Percentiles rank a stretch among this genome's conserved stretches.
Evolutionary conservation across 176 grass and related monocot species (phyloP).

Genomic region (Aegilops tauschii): DNA sequence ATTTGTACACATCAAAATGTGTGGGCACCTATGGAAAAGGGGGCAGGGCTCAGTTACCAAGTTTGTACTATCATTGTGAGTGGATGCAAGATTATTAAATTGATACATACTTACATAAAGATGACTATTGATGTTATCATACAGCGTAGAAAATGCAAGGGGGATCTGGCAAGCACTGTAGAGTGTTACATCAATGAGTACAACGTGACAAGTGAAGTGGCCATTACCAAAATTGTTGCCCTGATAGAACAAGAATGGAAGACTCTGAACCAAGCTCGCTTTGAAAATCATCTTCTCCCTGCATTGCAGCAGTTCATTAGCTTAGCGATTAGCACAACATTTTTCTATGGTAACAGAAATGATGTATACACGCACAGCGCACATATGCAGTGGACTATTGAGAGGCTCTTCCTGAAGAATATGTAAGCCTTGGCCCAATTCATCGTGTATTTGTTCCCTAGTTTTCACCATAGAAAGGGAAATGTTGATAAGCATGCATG

Average conservation of each 20-base stretch:
- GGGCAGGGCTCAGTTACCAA: not conserved
- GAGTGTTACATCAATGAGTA: not conserved
- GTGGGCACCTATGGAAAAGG: not conserved
- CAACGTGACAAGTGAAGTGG: not conserved
- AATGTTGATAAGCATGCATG: not conserved
- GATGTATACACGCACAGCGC: not conserved
- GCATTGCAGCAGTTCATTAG: not conserved
- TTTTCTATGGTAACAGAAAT: not conserved
- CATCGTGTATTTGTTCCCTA: not conserved
- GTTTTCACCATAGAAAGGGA: not conserved
- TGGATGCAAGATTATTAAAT: not conserved
- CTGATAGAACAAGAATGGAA: not conserved
- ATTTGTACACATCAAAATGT: not conserved
- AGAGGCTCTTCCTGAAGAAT: not conserved
- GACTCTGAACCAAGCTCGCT: not conserved
- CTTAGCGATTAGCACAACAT: not conserved
- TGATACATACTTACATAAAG: not conserved
- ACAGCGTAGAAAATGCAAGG: not conserved
- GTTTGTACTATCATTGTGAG: not conserved
- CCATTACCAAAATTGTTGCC: not conserved
- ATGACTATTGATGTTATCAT: not conserved
- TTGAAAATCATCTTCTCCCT: not conserved
- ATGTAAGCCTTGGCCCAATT: not conserved
- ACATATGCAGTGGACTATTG: not conserved
- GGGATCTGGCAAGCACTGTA: not conserved